Percentiles rank a stretch among this genome's conserved stretches.
phyloP scores from a whole-genome alignment of 139 green algal species.

The Picochlorum costavermella region DNA sequence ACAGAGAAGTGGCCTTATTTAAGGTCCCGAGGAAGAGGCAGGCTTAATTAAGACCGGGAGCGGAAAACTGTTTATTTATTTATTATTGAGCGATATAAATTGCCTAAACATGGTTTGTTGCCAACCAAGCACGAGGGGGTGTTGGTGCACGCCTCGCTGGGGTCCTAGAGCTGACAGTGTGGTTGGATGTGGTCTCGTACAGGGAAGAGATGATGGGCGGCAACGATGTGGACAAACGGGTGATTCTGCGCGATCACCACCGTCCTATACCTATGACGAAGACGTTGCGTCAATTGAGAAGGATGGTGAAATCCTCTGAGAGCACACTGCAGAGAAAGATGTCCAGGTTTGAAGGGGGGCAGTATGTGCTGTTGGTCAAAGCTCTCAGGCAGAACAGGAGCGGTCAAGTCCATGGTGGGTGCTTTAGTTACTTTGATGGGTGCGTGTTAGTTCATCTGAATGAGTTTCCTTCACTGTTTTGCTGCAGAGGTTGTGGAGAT shows the following conservation, averaged over 20 bases:
- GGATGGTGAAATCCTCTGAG: background rate
- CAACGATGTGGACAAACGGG: slow-evolving; percentile 1
- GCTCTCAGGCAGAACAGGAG: too few relatives aligned
- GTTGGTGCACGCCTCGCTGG: slow-evolving; percentile 1
- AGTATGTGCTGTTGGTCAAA: too few relatives aligned
- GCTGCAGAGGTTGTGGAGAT: too few relatives aligned
- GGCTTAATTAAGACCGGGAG: too few relatives aligned
- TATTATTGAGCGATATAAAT: too few relatives aligned
- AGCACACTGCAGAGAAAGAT: slow-evolving; percentile 2
- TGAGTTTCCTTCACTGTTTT: too few relatives aligned
- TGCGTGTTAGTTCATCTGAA: too few relatives aligned
- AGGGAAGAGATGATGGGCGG: background rate
- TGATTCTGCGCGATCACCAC: slow-evolving; percentile 1
- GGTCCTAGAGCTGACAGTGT: slow-evolving; percentile 1
- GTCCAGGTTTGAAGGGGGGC: slow-evolving; percentile 1
- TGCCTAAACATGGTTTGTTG: background rate
- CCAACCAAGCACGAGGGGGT: background rate
- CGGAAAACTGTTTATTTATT: too few relatives aligned
- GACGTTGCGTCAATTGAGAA: slow-evolving; percentile 3
- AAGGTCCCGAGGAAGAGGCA: too few relatives aligned
- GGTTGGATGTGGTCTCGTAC: slow-evolving; percentile 2
- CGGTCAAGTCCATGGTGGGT: too few relatives aligned
- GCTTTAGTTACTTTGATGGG: too few relatives aligned
- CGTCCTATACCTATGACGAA: slow-evolving; percentile 3
- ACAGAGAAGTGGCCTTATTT: too few relatives aligned